Percentiles rank a stretch among this genome's conserved stretches.
Evolutionary conservation across 352 stramenopile species (phyloP).

Genomic region (Pseudoperonospora humuli): DNA sequence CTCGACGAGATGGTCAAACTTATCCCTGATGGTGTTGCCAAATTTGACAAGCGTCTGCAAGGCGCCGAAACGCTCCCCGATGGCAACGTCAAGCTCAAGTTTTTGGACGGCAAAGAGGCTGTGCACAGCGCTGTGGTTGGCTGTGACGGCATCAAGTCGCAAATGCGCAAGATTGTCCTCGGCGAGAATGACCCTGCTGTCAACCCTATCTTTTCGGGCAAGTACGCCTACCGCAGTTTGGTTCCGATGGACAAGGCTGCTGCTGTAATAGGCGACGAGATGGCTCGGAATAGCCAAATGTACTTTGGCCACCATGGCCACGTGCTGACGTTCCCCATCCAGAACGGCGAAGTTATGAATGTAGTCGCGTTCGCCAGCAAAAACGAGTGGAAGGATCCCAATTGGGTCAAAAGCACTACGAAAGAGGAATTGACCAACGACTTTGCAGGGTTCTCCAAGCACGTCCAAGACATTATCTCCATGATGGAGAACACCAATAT

Average conservation of each 20-base stretch:
- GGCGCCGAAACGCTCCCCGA: conserved; percentile 23
- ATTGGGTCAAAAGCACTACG: conserved; percentile 26
- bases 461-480: conserved; percentile 28
- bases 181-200: conserved; percentile 20
- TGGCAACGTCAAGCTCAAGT: conserved; percentile 27
- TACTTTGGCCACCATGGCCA: conserved; percentile 34
- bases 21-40: conserved; percentile 18
- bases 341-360: conserved; percentile 30
- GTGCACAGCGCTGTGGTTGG: conserved; percentile 26
- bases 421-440: conserved; percentile 25
- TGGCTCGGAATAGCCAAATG: conserved; percentile 34
- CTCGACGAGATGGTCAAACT: conserved; percentile 26
- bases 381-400: conserved; percentile 26
- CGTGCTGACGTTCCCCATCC: conserved; percentile 28
- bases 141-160: conserved; percentile 28
- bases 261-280: conserved; percentile 22
- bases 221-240: conserved; percentile 30
- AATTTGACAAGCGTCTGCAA: conserved; percentile 28
- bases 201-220: conserved; percentile 26
- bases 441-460: conserved; percentile 23
- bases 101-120: conserved; percentile 22
- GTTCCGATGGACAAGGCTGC: conserved; percentile 30
- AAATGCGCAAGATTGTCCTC: conserved; percentile 21
- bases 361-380: conserved; percentile 30
- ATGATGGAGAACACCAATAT: conserved; percentile 36